Percentiles rank a stretch among this genome's conserved stretches.
phyloP scores from a whole-genome alignment of 495 filamentous ascomycete genomes.

The Parmelia sp. region DNA sequence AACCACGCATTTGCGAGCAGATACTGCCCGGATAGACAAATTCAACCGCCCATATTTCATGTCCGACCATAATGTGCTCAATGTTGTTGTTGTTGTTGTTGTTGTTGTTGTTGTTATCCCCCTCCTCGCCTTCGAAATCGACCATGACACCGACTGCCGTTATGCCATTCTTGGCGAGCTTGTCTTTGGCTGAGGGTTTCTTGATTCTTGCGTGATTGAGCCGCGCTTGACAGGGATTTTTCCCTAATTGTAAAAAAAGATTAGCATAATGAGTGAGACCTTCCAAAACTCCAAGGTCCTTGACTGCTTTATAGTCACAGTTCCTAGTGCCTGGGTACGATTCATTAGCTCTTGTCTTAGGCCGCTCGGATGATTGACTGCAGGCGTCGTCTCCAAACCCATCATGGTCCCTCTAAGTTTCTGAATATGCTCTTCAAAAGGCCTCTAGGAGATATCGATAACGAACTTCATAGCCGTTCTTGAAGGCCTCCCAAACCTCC shows the following conservation, averaged over 20 bases:
- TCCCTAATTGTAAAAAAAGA: background rate
- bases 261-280: background rate
- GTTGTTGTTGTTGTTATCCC: no score
- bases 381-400: background rate
- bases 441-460: background rate
- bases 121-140: background rate
- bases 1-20: background rate
- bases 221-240: background rate
- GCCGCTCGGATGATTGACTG: no score
- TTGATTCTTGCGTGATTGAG: background rate
- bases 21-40: background rate
- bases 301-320: background rate
- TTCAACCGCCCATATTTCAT: background rate
- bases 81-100: background rate
- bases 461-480: background rate
- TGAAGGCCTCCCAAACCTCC: background rate
- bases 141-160: background rate
- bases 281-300: background rate
- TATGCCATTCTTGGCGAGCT: background rate
- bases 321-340: background rate
- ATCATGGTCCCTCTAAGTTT: background rate
- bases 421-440: background rate
- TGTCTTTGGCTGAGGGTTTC: background rate
- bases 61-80: background rate
- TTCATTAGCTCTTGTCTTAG: background rate